Base-by-base conservation (phyloP, 129 eudicot genomes). In the Flaveria brownii region DNA sequence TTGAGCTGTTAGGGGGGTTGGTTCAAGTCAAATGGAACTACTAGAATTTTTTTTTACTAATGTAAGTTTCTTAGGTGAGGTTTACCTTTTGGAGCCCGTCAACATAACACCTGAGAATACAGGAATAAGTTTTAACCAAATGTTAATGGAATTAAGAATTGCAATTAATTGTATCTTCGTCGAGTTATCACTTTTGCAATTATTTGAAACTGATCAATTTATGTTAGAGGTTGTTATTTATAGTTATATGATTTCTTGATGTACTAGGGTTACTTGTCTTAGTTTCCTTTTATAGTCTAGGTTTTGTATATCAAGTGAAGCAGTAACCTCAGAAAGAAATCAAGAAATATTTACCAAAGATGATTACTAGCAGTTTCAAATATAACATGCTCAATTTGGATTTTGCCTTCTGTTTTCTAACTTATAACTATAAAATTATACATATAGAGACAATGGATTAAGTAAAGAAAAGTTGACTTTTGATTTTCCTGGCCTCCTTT, bases 401-500 rank as follows among this genome's bases (percentile, higher is more conserved):
- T 51, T 56, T 49, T 28, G 71, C 47, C 57, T 63, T 51, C n/a
- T 23, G 63, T 28, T 47, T 50, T 10, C 59, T 47, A 30, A 49
- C 65, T 22, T 60, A 16, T 25, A 45, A 33, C 5, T 33, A 41
- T 13, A 51, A 45, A 55, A 45, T 66, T 66, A 13, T 65, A 20
- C 80, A 76, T 51, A 64, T 50, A 76, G 51, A 9, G 63, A 46
- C 63, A 65, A 41, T 73, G 46, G 9, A 42, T 11, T 55, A 56
- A 20, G 47, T 65, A 42, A 67, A 43, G 41, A 55, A 39, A 65
- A 17, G 57, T 52, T n/a, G 54, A 66, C 56, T 68, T 20, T 36
- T 42, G 50, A 68, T 51, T 72, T 79, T 70, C 30, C 73, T 63
- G 57, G 25, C 60, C 7, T 67, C 56, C 71, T 42, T 46, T 52